These are phyloP conservation scores for Daedaleopsis sinensis DNA, from an alignment of 768 basidiomycete genomes.

Conservation along the genomic window DNA sequence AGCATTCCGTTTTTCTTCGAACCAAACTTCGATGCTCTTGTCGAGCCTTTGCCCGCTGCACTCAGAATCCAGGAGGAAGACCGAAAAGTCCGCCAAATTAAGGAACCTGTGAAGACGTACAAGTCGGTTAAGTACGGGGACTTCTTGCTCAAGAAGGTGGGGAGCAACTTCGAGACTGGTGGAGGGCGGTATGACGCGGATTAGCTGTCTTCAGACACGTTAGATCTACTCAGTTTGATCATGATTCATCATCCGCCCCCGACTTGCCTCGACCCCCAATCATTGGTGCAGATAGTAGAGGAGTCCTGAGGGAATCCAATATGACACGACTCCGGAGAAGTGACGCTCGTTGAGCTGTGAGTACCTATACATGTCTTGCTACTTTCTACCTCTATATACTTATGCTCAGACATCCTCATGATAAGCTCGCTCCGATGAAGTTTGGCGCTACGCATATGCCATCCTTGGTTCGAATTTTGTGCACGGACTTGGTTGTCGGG, in stretches of 20 bases:
- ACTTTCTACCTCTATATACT: not conserved
- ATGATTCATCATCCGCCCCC: too few species aligned
- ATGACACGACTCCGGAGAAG: too few species aligned
- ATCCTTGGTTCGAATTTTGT: constrained; percentile 84
- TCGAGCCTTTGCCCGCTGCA: constrained; percentile 68
- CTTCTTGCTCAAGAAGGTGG: constrained; percentile 74
- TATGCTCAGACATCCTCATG: constrained; percentile 63
- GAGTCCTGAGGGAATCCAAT: too few species aligned
- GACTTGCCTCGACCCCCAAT: too few species aligned
- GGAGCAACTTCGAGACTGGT: constrained; percentile 63
- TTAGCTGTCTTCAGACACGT: too few species aligned
- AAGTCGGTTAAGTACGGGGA: constrained; percentile 73
- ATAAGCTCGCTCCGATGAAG: constrained; percentile 89
- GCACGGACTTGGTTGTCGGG: constrained; percentile 73
- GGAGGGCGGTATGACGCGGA: constrained; percentile 35
- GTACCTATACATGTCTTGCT: not conserved
- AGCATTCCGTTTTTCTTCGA: constrained; percentile 96
- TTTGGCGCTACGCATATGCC: constrained; percentile 83
- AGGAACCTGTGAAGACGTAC: constrained; percentile 36
- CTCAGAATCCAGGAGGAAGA: constrained; percentile 44
- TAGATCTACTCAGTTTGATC: too few species aligned
- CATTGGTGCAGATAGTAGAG: too few species aligned
- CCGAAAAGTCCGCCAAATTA: constrained; percentile 16
- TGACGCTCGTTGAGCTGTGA: not conserved
- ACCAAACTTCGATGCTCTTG: constrained; percentile 76